Evolutionary conservation across 805 yeast genomes (phyloP).

Genomic region (Nakazawaea siamensis): DNA sequence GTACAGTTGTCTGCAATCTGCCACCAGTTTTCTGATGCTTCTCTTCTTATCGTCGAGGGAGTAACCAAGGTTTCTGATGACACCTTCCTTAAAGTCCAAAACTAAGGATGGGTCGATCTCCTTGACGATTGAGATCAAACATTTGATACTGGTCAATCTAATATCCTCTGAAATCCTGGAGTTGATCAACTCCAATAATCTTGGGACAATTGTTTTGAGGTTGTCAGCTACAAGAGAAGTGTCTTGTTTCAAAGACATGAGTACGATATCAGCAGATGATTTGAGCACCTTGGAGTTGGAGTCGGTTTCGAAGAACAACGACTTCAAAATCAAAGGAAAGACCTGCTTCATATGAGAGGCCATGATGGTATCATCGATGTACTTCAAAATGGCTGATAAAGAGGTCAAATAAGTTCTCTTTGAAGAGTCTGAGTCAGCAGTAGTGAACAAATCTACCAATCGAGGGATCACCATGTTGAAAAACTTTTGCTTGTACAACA

Average conservation of each 20-base stretch:
- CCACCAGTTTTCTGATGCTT: slow-evolving; percentile 64
- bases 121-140: slow-evolving; percentile 43
- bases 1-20: slow-evolving; percentile 71
- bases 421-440: slow-evolving; percentile 12
- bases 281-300: slow-evolving; percentile 13
- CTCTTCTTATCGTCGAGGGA: slow-evolving; percentile 72
- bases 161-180: slow-evolving; percentile 29
- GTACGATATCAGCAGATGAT: slow-evolving; percentile 18
- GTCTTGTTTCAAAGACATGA: slow-evolving; percentile 20
- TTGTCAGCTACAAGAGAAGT: slow-evolving; percentile 40
- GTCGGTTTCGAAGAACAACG: slow-evolving; percentile 34
- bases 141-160: slow-evolving; percentile 46
- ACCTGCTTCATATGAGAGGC: slow-evolving; percentile 55
- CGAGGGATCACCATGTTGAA: slow-evolving; percentile 53
- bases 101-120: slow-evolving; percentile 17
- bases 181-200: slow-evolving; percentile 32
- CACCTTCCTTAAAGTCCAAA: slow-evolving; percentile 40
- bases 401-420: slow-evolving; percentile 55
- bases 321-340: slow-evolving; percentile 65
- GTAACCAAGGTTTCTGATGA: slow-evolving; percentile 37
- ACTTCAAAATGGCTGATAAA: slow-evolving; percentile 57
- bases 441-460: slow-evolving; percentile 39
- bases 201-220: slow-evolving; percentile 48
- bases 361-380: slow-evolving; percentile 54
- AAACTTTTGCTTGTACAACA: slow-evolving; percentile 74